Evolutionary conservation across 1,139 yeast species (phyloP), one percentile per base, ranked within the genome.

Genomic region (Magnusiomyces ingens): DNA sequence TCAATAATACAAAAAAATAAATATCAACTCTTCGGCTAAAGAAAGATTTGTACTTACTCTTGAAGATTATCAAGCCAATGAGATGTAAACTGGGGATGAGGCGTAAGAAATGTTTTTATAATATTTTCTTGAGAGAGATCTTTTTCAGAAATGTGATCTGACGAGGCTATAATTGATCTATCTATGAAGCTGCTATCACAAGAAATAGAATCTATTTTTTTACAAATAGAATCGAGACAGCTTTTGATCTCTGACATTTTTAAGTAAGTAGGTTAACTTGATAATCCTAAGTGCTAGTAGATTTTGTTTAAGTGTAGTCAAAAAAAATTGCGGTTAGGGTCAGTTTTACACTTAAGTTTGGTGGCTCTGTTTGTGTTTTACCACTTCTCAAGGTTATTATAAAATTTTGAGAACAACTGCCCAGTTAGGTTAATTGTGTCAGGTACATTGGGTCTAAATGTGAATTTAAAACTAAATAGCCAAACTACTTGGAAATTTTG

Each of bases 61-160:
- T 44, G 47, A 26, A 44, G 47, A 13, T 44, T 29, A 29, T 44
- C 29, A 2, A 44, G 17, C 47, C 47, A 44, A 21, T 44, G 22
- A 17, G 12, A 10, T 13, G 47, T 21, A 29, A 44, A 44, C n/a
- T 44, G 47, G 3, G 47, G 17, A 12, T 44, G 22, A 6, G 47
- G 47, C 13, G 47, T 44, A n/a, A 44, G 29, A 29, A 44, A 44
- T 3, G 22, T 44, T n/a, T 26, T 13, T 44, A 8, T 11, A 15
- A 44, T 44, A 29, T 36, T 21, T 36, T 46, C 49, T 36, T 36
- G 10, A 11, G 4, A 2, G 11, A 18, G 17, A 3, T 46, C 41
- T 46, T 46, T n/a, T 36, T 17, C 49, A 12, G 8, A 2, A 11
- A 11, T 35, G 17, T 46, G 18, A 10, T 17, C 5, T 8, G 21